Evolutionary conservation across 768 basidiomycete species (phyloP).

Genomic region (Xerocomus potaroensis): DNA sequence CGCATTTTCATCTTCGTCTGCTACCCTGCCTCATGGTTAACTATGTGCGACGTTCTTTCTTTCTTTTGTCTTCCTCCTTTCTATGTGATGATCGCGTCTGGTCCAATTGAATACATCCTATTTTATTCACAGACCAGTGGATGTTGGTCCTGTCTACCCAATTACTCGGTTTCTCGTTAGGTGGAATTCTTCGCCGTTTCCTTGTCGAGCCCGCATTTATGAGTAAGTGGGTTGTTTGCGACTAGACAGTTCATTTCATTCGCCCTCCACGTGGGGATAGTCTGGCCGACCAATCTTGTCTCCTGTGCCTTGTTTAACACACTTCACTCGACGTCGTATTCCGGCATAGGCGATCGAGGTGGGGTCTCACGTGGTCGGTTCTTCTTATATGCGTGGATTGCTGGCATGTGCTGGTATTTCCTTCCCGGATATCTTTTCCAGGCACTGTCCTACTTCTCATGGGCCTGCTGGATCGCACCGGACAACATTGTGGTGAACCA

Average conservation of each 20-base stretch:
- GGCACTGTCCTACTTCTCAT: slow-evolving; percentile 57
- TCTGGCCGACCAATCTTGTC: slow-evolving; percentile 72
- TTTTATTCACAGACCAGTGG: slow-evolving; percentile 44
- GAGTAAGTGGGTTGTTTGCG: too few relatives aligned
- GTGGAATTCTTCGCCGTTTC: slow-evolving; percentile 59
- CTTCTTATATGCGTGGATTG: slow-evolving; percentile 45
- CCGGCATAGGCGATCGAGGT: slow-evolving; percentile 40
- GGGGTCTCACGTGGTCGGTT: slow-evolving; percentile 51
- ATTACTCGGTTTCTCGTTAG: slow-evolving; percentile 59
- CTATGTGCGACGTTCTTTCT: too few relatives aligned
- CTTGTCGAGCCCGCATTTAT: slow-evolving; percentile 62
- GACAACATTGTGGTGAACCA: slow-evolving; percentile 67
- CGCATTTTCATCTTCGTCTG: too few relatives aligned
- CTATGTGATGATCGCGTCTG: too few relatives aligned
- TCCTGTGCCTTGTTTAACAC: slow-evolving; percentile 74
- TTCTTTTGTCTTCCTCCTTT: too few relatives aligned
- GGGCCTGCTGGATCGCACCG: slow-evolving; percentile 68
- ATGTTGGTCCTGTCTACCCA: slow-evolving; percentile 70
- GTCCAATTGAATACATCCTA: too few relatives aligned
- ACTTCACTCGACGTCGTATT: slow-evolving; percentile 54
- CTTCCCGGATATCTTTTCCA: slow-evolving; percentile 74
- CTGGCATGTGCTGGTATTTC: slow-evolving; percentile 45
- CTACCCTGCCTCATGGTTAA: too few relatives aligned
- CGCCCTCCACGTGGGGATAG: too few relatives aligned
- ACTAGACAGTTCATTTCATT: too few relatives aligned